phyloP scores from a whole-genome alignment of 257 asterid species.

The Solanum lycopersicoides region DNA sequence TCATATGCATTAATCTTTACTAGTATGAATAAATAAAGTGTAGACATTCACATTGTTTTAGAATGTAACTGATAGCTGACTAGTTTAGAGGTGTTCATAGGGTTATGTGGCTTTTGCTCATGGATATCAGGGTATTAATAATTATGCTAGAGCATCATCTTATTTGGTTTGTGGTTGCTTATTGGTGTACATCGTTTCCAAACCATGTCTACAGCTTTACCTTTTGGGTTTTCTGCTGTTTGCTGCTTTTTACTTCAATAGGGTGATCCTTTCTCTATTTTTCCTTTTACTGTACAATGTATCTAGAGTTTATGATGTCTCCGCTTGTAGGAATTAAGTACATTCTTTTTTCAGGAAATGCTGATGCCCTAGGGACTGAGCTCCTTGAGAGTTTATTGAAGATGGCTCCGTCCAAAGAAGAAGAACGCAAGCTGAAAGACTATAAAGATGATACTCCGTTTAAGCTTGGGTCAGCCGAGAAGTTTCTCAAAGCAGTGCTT shows the following conservation, averaged over 20 bases:
- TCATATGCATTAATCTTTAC: not conserved
- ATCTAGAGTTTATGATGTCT: not conserved
- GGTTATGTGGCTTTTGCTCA: not conserved
- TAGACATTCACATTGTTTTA: not conserved
- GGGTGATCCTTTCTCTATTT: not conserved
- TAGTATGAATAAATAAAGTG: not conserved
- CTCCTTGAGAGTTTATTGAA: slow-evolving; percentile 85
- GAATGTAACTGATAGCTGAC: not conserved
- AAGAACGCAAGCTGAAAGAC: slow-evolving; percentile 75
- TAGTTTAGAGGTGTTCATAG: not conserved
- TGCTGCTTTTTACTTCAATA: not conserved
- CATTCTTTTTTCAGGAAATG: slow-evolving; percentile 52
- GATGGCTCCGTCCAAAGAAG: slow-evolving; percentile 96
- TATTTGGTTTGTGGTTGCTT: not conserved
- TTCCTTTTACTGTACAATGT: not conserved
- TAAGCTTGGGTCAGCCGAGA: slow-evolving; percentile 89
- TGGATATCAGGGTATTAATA: not conserved
- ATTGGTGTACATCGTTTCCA: not conserved
- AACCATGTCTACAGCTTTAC: not conserved
- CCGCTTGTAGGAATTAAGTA: not conserved
- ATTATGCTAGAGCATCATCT: not conserved
- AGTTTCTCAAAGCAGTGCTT: slow-evolving; percentile 66
- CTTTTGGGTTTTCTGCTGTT: not conserved
- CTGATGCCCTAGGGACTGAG: slow-evolving; percentile 68
- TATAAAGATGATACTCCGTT: slow-evolving; percentile 56